Base-by-base conservation (phyloP, 805 yeast species). In the Pichia eremophila region DNA sequence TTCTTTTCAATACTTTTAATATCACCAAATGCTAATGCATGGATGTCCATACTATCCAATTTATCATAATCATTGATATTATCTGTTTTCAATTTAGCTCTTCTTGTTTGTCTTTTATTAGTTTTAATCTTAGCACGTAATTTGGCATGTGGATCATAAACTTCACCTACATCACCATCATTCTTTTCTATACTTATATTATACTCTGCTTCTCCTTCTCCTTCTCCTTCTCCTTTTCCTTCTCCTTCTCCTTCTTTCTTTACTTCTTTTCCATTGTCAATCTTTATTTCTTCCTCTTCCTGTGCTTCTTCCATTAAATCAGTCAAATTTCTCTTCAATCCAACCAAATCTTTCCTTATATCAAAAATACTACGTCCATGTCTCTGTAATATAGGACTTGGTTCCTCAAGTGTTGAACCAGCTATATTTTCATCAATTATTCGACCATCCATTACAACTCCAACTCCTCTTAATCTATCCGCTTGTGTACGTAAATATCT, bases 101-200 rank as follows among this genome's bases (percentile, higher is more conserved):
- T 64, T 46, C 78, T 63, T 1, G 81, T 76, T 1, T 74, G 70
- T 54, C 82, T 61, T 60, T 77, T 77, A 40, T 73, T 76, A 0
- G 81, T 76, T 48, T 66, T 69, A 37, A 61, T 61, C 51, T 60
- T 66, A 51, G 64, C 67, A 32, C 55, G 50, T n/a, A 47, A 39
- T 17, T 46, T 52, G 18, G 34, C 39, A 39, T 44, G 45, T 7
- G 51, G 51, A 39, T 47, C 54, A 12, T 22, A 43, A 19, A 41
- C 40, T 22, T 45, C 39, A 32, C 44, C 51, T 11, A 36, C 8
- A 34, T 34, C 17, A 15, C 5, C 8, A 3, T 36, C 22, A 18
- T 2, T 18, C 4, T 22, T 22, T 22, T 5, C 25, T 22, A 22
- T 41, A 18, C 6, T 18, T 5, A n/a, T 35, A 35, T n/a, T 15